Percentiles rank a stretch among this genome's conserved stretches.
phyloP scores from a whole-genome alignment of 371 early-diverging fungal genomes.

The Mucor racemosus region DNA sequence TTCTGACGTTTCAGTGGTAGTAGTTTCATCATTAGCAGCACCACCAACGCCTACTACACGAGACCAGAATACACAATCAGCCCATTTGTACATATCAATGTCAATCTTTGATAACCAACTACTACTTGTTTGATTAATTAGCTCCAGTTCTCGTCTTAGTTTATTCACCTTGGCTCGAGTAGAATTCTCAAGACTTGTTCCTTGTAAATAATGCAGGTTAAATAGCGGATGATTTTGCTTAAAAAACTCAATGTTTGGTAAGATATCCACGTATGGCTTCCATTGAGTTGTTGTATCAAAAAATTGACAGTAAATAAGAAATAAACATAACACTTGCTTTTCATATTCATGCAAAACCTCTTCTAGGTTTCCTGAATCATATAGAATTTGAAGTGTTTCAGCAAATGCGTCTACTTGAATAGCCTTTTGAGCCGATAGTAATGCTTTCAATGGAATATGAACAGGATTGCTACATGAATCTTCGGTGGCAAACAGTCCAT shows the following conservation, averaged over 20 bases:
- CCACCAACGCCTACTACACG: conserved; percentile 48
- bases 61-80: conserved; percentile 58
- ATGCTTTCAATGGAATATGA: conserved; percentile 39
- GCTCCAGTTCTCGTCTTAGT: conserved; percentile 28
- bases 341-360: conserved; percentile 14
- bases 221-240: conserved; percentile 30
- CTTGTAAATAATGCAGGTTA: conserved; percentile 23
- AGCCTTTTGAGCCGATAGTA: conserved; percentile 32
- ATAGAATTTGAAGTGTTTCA: background rate
- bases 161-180: conserved; percentile 37
- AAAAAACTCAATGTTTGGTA: conserved; percentile 37
- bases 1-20: background rate
- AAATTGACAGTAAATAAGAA: conserved; percentile 49
- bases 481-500: conserved; percentile 35
- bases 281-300: conserved; percentile 31
- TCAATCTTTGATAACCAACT: conserved; percentile 39
- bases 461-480: conserved; percentile 7
- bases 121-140: conserved; percentile 3
- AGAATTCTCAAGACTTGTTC: conserved; percentile 46
- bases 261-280: conserved; percentile 51
- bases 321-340: conserved; percentile 39
- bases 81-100: conserved; percentile 54
- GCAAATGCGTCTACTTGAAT: conserved; percentile 4
- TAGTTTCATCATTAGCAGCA: background rate
- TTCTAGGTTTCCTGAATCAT: background rate